These are phyloP conservation scores for Escovopsis sp. DNA, from an alignment of 2,329 filamentous ascomycete genomes.

Conservation along the genomic window DNA sequence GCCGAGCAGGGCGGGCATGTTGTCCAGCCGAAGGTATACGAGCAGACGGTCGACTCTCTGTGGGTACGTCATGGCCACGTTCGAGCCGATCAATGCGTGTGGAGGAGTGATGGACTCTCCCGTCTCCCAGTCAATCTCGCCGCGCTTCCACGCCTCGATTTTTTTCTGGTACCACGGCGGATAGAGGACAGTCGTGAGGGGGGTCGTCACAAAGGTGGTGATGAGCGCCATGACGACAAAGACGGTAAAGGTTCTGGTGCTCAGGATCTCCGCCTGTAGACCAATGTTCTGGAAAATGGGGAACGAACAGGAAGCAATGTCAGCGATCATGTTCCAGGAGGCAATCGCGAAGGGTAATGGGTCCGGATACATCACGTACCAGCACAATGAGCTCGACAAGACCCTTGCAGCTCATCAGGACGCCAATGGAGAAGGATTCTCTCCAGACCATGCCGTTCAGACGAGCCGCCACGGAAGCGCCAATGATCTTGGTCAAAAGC, in stretches of 20 bases:
- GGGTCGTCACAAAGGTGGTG: conserved; percentile 73
- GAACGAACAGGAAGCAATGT: too few species aligned
- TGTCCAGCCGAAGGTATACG: conserved; percentile 73
- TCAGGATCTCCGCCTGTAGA: conserved; percentile 67
- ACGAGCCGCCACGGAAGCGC: conserved; percentile 64
- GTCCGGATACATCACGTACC: conserved; percentile 39
- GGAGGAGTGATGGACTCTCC: conserved; percentile 7
- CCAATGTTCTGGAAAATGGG: conserved; percentile 54
- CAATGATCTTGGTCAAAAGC: conserved; percentile 71
- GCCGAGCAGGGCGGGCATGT: conserved; percentile 65
- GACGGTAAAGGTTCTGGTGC: conserved; percentile 71
- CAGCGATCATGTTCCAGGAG: neutral
- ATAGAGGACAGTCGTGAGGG: conserved; percentile 57
- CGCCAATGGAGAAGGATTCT: conserved; percentile 75
- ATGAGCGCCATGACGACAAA: conserved; percentile 89
- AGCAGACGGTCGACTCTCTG: conserved; percentile 45
- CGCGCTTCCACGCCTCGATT: conserved; percentile 47
- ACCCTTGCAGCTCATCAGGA: conserved; percentile 93
- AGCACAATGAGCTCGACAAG: conserved; percentile 90
- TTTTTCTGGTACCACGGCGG: conserved; percentile 45
- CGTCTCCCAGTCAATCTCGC: conserved; percentile 74
- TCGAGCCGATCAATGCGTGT: neutral
- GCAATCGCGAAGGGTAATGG: too few species aligned
- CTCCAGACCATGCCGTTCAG: conserved; percentile 71
- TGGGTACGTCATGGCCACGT: conserved; percentile 1